phyloP scores from a whole-genome alignment of 2,329 filamentous ascomycete species.

The Colletotrichum karsti region DNA sequence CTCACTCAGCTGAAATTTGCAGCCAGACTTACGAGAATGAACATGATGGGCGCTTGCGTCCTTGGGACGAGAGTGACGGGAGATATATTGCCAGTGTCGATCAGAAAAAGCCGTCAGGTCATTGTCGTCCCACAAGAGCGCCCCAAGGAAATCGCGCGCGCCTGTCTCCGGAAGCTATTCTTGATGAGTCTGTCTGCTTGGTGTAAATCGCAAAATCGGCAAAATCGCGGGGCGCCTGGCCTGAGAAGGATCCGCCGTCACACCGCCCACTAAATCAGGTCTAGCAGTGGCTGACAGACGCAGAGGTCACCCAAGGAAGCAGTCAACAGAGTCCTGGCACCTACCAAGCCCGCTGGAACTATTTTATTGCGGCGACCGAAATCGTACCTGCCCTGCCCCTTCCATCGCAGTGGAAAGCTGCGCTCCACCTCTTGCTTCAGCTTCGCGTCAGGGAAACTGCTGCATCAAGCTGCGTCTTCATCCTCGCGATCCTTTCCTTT shows the following conservation, averaged over 20 bases:
- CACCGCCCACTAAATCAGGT: constrained; percentile 16
- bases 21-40: constrained; percentile 55
- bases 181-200: not conserved
- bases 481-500: not conserved
- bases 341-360: constrained; percentile 4
- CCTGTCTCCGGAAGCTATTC: not conserved
- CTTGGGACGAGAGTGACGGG: not conserved
- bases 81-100: not conserved
- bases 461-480: constrained; percentile 11
- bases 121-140: not conserved
- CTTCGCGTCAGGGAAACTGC: constrained; percentile 17
- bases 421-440: constrained; percentile 20
- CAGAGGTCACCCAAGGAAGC: not conserved
- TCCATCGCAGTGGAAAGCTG: constrained; percentile 6
- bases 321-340: not conserved
- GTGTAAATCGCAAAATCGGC: constrained; percentile 13
- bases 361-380: constrained; percentile 24
- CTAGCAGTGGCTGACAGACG: not conserved
- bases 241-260: not conserved
- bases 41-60: constrained; percentile 46
- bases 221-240: constrained; percentile 20
- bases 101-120: not conserved
- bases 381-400: not conserved
- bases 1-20: not conserved
- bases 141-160: not conserved